Conservation (phyloP, 495 filamentous ascomycete species). For the Aspergillus wentii region DNA sequence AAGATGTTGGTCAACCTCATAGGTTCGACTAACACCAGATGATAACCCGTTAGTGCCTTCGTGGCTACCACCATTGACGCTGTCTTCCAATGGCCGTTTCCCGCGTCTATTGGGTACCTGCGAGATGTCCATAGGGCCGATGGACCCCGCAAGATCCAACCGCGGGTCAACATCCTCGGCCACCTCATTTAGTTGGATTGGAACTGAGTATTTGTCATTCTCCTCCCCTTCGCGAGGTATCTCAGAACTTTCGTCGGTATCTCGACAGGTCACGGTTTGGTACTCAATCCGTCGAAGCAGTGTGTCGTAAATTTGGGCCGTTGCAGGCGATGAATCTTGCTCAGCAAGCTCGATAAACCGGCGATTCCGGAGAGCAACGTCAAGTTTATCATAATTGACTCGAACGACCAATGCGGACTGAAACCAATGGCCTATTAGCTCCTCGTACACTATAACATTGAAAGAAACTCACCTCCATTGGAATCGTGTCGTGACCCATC, state of each 20-base stretch:
- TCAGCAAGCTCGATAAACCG: constrained; percentile 62
- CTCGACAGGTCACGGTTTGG: constrained; percentile 62
- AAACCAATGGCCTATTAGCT: constrained; percentile 1
- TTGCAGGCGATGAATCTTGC: constrained; percentile 45
- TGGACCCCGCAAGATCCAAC: constrained; percentile 33
- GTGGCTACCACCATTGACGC: constrained; percentile 28
- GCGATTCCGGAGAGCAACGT: constrained; percentile 73
- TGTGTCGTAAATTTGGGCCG: constrained; percentile 68
- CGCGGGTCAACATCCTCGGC: constrained; percentile 35
- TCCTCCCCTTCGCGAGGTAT: constrained; percentile 50
- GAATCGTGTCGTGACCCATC: constrained; percentile 27
- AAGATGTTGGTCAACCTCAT: constrained; percentile 72
- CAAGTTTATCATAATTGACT: constrained; percentile 80
- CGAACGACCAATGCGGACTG: constrained; percentile 64
- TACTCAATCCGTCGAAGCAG: constrained; percentile 67
- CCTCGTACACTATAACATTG: neutral
- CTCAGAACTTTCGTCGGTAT: constrained; percentile 52
- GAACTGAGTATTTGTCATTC: constrained; percentile 32
- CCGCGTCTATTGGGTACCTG: constrained; percentile 20
- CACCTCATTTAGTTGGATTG: constrained; percentile 31
- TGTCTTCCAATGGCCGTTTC: constrained; percentile 36
- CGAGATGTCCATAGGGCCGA: constrained; percentile 28
- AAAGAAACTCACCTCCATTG: constrained; percentile 33
- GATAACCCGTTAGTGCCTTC: constrained; percentile 18
- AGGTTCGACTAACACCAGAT: constrained; percentile 33